Conservation (phyloP, 441 rosid genomes). For the Pelargonium citronellum region DNA sequence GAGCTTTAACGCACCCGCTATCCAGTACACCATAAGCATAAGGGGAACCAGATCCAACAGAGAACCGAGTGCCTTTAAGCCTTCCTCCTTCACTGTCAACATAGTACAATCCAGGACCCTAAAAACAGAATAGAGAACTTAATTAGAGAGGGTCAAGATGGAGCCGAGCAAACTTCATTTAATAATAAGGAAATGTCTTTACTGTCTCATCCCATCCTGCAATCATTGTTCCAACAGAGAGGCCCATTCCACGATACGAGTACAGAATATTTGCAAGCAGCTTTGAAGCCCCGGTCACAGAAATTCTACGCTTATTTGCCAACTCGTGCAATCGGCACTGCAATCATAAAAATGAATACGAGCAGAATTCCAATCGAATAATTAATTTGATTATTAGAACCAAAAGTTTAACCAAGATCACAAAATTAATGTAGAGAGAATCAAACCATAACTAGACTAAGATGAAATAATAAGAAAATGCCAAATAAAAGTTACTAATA, state of each 20-base stretch:
- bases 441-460: not conserved
- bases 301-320: constrained; percentile 95
- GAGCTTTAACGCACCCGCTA: constrained; percentile 54
- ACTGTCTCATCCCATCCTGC: constrained; percentile 99
- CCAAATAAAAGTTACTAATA: too few species aligned
- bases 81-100: constrained; percentile 99
- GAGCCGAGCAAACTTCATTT: not conserved
- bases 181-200: constrained; percentile 10
- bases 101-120: constrained; percentile 97
- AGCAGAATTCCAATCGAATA: not conserved
- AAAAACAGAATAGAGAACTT: not conserved
- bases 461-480: not conserved
- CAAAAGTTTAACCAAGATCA: not conserved
- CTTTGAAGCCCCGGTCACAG: constrained; percentile 98
- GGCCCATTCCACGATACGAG: constrained; percentile 97
- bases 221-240: constrained; percentile 97
- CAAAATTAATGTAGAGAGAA: not conserved
- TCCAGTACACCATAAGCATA: constrained; percentile 96
- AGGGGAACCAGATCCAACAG: constrained; percentile 99
- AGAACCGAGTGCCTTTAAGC: constrained; percentile 85
- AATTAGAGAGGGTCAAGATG: not conserved
- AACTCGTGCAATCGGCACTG: constrained; percentile 96
- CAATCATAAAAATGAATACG: not conserved
- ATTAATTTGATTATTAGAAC: not conserved
- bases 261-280: constrained; percentile 92